phyloP scores from a whole-genome alignment of 2,329 filamentous ascomycete species.

The Trichoderma sp. region DNA sequence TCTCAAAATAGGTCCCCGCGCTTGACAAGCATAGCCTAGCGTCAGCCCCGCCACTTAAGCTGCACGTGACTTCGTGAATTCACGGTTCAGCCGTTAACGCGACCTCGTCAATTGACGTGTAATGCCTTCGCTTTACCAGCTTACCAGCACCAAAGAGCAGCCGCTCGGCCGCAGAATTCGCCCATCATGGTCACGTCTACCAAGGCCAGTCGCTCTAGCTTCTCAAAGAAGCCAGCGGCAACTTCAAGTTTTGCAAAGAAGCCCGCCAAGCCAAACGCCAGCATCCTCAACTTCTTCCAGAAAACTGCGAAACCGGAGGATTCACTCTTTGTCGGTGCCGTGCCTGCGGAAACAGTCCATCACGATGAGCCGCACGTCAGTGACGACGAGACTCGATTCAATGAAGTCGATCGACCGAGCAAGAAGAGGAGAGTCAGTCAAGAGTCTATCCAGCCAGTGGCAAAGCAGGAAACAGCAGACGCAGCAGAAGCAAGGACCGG shows the following conservation, averaged over 20 bases:
- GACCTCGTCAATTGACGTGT: conserved; percentile 12
- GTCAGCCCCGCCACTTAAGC: neutral
- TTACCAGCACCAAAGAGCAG: neutral
- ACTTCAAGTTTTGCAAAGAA: conserved; percentile 39
- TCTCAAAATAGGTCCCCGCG: neutral
- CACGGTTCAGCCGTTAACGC: conserved; percentile 4
- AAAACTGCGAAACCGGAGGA: conserved; percentile 64
- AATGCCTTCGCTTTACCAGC: neutral
- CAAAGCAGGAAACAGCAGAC: conserved; percentile 2
- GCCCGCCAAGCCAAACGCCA: conserved; percentile 57
- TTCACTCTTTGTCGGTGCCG: conserved; percentile 56
- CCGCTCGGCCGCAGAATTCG: neutral
- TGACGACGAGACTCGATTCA: conserved; percentile 38
- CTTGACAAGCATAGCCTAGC: neutral
- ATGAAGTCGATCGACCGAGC: conserved; percentile 41
- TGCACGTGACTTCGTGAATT: conserved; percentile 18
- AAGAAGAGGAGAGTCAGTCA: conserved; percentile 39
- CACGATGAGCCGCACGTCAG: conserved; percentile 38
- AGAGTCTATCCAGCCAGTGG: conserved; percentile 28
- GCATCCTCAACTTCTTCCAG: conserved; percentile 75
- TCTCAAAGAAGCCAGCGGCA: conserved; percentile 39
- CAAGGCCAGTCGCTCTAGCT: conserved; percentile 39
- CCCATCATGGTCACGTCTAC: conserved; percentile 42
- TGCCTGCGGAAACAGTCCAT: conserved; percentile 27
- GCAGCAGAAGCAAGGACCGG: neutral